Evolutionary conservation across 1,284 basidiomycete species (phyloP).

Genomic region (Melampsora americana): DNA sequence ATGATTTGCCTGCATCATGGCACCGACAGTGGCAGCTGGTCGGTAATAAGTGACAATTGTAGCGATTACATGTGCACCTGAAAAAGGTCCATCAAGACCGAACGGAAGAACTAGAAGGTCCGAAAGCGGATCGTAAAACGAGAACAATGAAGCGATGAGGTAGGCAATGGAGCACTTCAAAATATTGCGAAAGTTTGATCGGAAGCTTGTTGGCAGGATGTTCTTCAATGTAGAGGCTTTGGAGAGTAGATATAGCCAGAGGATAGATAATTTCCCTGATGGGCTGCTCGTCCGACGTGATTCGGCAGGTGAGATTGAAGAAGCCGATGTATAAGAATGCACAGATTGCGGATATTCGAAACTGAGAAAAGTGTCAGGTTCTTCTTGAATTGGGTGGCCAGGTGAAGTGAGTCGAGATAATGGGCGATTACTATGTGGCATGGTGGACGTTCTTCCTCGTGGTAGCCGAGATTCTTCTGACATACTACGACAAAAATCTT

Average conservation of each 20-base stretch:
- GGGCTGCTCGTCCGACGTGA: too few species aligned
- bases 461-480: neutral
- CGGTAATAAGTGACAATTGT: slow-evolving; percentile 44
- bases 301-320: neutral
- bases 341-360: too few species aligned
- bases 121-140: slow-evolving; percentile 66
- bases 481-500: slow-evolving; percentile 5
- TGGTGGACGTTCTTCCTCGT: too few species aligned
- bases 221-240: neutral
- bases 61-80: slow-evolving; percentile 49
- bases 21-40: slow-evolving; percentile 38
- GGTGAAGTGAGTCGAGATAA: too few species aligned
- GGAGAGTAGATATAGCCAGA: too few species aligned
- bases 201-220: slow-evolving; percentile 5
- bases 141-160: slow-evolving; percentile 84
- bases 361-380: too few species aligned
- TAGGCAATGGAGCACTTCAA: slow-evolving; percentile 90
- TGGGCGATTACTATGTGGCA: too few species aligned
- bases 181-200: slow-evolving; percentile 63
- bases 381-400: too few species aligned
- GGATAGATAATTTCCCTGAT: too few species aligned
- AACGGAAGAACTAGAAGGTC: slow-evolving; percentile 50
- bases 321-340: neutral
- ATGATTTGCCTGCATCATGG: slow-evolving; percentile 43
- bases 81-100: slow-evolving; percentile 49